These are phyloP conservation scores for Ogataea methylovora DNA, from an alignment of 805 yeast genomes.

Conservation along the genomic window DNA sequence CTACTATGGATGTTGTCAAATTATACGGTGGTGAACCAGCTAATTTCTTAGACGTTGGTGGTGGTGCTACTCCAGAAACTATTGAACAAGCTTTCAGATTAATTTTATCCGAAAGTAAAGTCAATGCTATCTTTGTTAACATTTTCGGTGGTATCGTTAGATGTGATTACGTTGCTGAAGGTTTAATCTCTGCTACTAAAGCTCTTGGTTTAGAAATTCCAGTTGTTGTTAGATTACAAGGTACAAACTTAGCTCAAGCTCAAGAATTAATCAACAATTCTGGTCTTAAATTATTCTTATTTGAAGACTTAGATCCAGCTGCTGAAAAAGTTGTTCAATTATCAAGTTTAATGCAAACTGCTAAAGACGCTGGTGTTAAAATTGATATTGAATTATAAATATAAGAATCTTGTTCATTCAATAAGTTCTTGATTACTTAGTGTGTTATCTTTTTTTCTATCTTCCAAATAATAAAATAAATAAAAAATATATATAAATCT, in stretches of 20 bases:
- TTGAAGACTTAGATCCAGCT: constrained; percentile 92
- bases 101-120: constrained; percentile 82
- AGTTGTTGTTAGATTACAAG: constrained; percentile 96
- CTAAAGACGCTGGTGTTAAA: constrained; percentile 1
- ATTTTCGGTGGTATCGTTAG: constrained; percentile 99
- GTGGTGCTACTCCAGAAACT: constrained; percentile 98
- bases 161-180: constrained; percentile 98
- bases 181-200: constrained; percentile 91
- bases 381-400: constrained; percentile 1
- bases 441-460: no score
- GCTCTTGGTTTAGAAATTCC: constrained; percentile 87
- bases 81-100: constrained; percentile 94
- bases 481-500: no score
- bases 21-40: constrained; percentile 98
- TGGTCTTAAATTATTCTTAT: constrained; percentile 87
- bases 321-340: constrained; percentile 90
- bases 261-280: constrained; percentile 78
- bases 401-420: no score
- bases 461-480: no score
- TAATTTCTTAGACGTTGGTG: constrained; percentile 99
- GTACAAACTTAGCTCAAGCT: constrained; percentile 91
- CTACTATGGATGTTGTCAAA: constrained; percentile 98
- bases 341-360: constrained; percentile 6
- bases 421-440: no score
- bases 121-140: constrained; percentile 94